These are phyloP conservation scores for Metschnikowia dekortorum DNA, from an alignment of 805 yeast species.

Conservation along the genomic window DNA sequence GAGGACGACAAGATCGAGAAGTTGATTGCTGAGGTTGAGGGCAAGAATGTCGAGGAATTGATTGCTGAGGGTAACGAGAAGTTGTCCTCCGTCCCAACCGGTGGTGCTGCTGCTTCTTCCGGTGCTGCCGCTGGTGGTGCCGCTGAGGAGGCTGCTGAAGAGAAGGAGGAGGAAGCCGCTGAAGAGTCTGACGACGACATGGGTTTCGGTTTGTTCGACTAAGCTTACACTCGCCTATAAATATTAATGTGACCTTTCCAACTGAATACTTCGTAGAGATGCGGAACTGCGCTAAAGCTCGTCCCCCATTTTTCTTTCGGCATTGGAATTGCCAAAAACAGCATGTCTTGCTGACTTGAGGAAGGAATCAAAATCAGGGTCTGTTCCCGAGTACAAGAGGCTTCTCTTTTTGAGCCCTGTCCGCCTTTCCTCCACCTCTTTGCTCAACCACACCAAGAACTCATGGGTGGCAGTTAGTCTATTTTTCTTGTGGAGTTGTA, in stretches of 20 bases:
- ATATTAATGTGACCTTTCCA: conserved; percentile 1
- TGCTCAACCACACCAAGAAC: conserved; percentile 63
- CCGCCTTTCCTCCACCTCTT: conserved; percentile 32
- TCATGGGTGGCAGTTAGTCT: conserved; percentile 28
- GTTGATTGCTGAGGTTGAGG: conserved; percentile 34
- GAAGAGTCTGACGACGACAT: conserved; percentile 27
- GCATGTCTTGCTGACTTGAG: conserved; percentile 49
- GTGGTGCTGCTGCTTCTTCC: conserved; percentile 28
- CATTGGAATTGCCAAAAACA: conserved; percentile 76
- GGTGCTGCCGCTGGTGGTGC: conserved; percentile 24
- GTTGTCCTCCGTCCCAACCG: conserved; percentile 33
- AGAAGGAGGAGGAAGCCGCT: conserved; percentile 23
- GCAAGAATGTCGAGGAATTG: conserved; percentile 33
- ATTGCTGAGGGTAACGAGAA: conserved; percentile 36
- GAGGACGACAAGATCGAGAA: conserved; percentile 32
- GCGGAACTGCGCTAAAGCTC: conserved; percentile 3
- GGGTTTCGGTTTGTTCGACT: conserved; percentile 32
- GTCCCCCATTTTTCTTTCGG: conserved; percentile 49
- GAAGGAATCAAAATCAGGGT: conserved; percentile 34
- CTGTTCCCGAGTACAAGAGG: conserved; percentile 26
- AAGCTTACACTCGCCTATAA: conserved; percentile 13
- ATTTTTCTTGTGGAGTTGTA: conserved; percentile 28
- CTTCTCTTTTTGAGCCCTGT: conserved; percentile 22
- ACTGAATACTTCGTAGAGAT: neutral
- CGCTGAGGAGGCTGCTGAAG: conserved; percentile 24